These are phyloP conservation scores for Penicillium italicum DNA, from an alignment of 2,329 filamentous ascomycete species.

Conservation along the genomic window DNA sequence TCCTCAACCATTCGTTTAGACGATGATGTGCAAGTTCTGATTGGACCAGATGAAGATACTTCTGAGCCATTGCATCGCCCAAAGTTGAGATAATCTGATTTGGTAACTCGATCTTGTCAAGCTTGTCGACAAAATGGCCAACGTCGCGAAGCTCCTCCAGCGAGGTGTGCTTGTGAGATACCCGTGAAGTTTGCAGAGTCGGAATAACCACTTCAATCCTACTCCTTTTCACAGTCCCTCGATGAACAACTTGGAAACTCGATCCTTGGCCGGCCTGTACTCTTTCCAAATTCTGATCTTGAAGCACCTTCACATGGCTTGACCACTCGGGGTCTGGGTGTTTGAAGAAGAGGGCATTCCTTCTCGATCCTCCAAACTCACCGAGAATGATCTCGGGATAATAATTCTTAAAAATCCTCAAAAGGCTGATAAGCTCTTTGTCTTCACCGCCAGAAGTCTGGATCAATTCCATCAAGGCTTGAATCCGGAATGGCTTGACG, in stretches of 20 bases:
- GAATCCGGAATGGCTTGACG: slow-evolving; percentile 78
- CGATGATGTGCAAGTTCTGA: slow-evolving; percentile 49
- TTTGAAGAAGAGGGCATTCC: slow-evolving; percentile 44
- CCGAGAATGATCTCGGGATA: slow-evolving; percentile 84
- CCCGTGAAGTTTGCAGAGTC: slow-evolving; percentile 68
- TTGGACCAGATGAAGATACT: slow-evolving; percentile 64
- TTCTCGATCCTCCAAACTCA: slow-evolving; percentile 51
- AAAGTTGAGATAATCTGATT: slow-evolving; percentile 77
- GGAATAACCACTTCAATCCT: slow-evolving; percentile 57
- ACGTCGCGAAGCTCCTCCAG: slow-evolving; percentile 76
- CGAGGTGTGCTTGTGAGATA: slow-evolving; percentile 56
- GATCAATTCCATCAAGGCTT: slow-evolving; percentile 58
- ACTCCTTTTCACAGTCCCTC: slow-evolving; percentile 48
- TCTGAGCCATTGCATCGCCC: slow-evolving; percentile 72
- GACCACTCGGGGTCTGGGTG: slow-evolving; percentile 77
- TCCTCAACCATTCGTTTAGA: slow-evolving; percentile 39
- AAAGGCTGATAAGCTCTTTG: slow-evolving; percentile 66
- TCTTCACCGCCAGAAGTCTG: slow-evolving; percentile 61
- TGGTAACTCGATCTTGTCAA: slow-evolving; percentile 76
- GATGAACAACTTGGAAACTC: slow-evolving; percentile 62
- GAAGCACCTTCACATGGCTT: slow-evolving; percentile 63
- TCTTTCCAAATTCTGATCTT: slow-evolving; percentile 52
- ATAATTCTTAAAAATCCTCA: slow-evolving; percentile 85
- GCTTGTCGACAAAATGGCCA: slow-evolving; percentile 63
- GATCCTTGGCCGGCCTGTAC: slow-evolving; percentile 45